These are phyloP conservation scores for Angomonas deanei DNA, from an alignment of 208 protist species.

Conservation along the genomic window DNA sequence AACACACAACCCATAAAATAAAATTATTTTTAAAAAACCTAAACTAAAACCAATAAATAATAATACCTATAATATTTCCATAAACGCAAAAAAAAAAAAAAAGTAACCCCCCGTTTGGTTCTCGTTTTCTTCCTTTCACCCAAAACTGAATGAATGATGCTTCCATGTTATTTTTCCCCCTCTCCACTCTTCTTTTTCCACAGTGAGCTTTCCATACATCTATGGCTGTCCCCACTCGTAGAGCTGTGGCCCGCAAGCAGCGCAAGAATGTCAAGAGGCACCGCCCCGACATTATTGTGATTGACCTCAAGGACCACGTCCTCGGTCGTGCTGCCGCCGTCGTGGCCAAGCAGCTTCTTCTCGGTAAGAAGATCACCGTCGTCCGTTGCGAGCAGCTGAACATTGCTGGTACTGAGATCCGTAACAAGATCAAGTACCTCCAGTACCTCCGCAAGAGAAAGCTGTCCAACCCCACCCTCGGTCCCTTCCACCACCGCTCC, in stretches of 20 bases:
- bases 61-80: too few species aligned
- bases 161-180: too few species aligned
- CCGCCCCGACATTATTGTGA: slow-evolving; percentile 89
- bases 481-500: slow-evolving; percentile 97
- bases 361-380: slow-evolving; percentile 95
- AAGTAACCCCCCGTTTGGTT: too few species aligned
- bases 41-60: too few species aligned
- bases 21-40: too few species aligned
- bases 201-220: slow-evolving; percentile 4
- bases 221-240: slow-evolving; percentile 72
- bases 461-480: slow-evolving; percentile 96
- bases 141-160: too few species aligned
- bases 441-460: slow-evolving; percentile 94
- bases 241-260: slow-evolving; percentile 44
- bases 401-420: slow-evolving; percentile 94
- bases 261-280: slow-evolving; percentile 78
- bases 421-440: slow-evolving; percentile 97
- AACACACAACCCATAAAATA: too few species aligned
- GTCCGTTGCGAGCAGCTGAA: slow-evolving; percentile 96
- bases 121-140: too few species aligned
- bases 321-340: slow-evolving; percentile 96
- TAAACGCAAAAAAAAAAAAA: too few species aligned
- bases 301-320: slow-evolving; percentile 98
- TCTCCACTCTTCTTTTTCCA: neutral
- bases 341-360: slow-evolving; percentile 97